Evolutionary conservation across 345 rosid species (phyloP), one percentile per base, ranked within the genome.

Genomic region (Syzygium aromaticum): DNA sequence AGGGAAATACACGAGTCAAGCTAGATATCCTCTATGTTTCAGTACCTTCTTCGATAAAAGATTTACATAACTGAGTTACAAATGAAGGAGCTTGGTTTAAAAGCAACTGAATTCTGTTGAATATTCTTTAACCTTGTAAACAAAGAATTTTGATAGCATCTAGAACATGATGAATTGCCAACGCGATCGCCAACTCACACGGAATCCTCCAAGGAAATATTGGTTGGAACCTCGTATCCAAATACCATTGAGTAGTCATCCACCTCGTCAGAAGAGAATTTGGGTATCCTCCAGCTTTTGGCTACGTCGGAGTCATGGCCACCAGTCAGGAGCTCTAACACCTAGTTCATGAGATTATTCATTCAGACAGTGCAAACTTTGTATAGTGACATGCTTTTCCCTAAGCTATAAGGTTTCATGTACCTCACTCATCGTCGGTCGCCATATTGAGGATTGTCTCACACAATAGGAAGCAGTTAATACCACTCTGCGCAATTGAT

Each of bases 391-490:
- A 19, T 19, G 80, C 80, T 73, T 19, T 38, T 73, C 25, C 14
- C 49, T 8, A 38, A 73, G 82, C 82, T 73, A 21, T 19, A 38
- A 85, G 43, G 51, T 85, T 57, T 38, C 30, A 27, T 22, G 77
- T 88, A 95, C 99, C 93, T 96, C 95, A 56, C 93, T 97, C 98
- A 95, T 96, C 13, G 96, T 91, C 80, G 98, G 98, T 64, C 99
- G 94, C 96, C 93, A 93, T 16, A 89, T 84, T 0, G 98, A 92
- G 12, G 98, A 94, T 86, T 96, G 98, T 88, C 97, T 91, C n/a
- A 96, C 94, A 38, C 99, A 97, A 64, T 91, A 93, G 57, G 96
- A 95, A 86, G 98, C 98, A 40, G 96, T 95, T 53, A 94, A 90
- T 53, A 95, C 89, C 84, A 94, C 90, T 80, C 93, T 93, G 49